These are phyloP conservation scores for Cryptococcus sp. DNA, from an alignment of 1,284 basidiomycete species.

Conservation along the genomic window DNA sequence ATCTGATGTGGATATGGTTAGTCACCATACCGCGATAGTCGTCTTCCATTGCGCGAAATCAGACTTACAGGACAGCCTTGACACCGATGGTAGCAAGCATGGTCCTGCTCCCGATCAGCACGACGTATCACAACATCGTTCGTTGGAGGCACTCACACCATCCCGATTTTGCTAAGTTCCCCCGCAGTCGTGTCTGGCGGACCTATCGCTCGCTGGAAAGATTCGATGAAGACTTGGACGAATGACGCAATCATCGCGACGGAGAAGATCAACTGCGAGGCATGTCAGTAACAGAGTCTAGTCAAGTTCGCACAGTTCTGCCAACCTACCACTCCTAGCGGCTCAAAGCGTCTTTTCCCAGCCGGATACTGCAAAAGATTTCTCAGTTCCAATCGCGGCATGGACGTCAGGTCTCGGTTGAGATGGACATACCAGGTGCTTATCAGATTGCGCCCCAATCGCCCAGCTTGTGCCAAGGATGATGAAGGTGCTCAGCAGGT, in stretches of 20 bases:
- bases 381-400: slow-evolving; percentile 4
- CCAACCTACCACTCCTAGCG: slow-evolving; percentile 51
- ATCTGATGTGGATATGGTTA: slow-evolving; percentile 26
- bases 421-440: slow-evolving; percentile 31
- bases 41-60: background rate
- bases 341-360: slow-evolving; percentile 59
- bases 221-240: slow-evolving; percentile 57
- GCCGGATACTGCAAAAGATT: slow-evolving; percentile 54
- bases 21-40: background rate
- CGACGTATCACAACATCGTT: background rate
- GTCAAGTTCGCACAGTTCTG: background rate
- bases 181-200: slow-evolving; percentile 38
- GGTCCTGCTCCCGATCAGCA: slow-evolving; percentile 29
- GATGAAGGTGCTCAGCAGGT: slow-evolving; percentile 59
- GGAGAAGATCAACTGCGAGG: slow-evolving; percentile 56
- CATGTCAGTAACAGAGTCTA: slow-evolving; percentile 2
- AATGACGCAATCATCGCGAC: slow-evolving; percentile 62
- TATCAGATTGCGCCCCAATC: slow-evolving; percentile 48
- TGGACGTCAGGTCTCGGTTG: background rate
- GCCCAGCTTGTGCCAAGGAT: slow-evolving; percentile 52
- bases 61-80: slow-evolving; percentile 56
- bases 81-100: slow-evolving; percentile 61
- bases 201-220: slow-evolving; percentile 50
- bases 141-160: slow-evolving; percentile 31
- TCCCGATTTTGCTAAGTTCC: slow-evolving; percentile 49